Conservation (phyloP, 768 basidiomycete genomes). For the Fomitopsis pulvina region DNA sequence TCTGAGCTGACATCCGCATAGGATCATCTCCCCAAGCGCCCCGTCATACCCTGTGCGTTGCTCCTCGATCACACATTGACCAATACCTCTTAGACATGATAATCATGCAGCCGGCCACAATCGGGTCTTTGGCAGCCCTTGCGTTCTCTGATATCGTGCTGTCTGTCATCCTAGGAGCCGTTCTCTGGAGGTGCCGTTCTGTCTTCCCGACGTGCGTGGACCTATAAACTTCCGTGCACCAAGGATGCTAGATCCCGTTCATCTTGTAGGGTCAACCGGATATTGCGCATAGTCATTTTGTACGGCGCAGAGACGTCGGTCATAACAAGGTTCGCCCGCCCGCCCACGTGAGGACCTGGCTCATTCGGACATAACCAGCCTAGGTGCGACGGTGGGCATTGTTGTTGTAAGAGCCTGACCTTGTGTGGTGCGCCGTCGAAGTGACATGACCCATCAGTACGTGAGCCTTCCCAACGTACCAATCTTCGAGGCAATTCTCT, state of each 20-base stretch:
- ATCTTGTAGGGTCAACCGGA: conserved; percentile 11
- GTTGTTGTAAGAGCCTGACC: neutral
- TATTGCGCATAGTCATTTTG: conserved; percentile 17
- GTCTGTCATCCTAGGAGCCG: neutral
- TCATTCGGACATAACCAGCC: no score
- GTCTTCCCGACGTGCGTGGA: neutral
- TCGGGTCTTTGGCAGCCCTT: neutral
- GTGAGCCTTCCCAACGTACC: conserved; percentile 18
- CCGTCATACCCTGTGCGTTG: neutral
- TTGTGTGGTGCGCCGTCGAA: neutral
- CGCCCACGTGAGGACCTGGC: no score
- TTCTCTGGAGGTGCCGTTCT: neutral
- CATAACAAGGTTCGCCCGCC: conserved; percentile 19
- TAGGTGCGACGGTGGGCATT: conserved; percentile 15
- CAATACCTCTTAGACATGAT: neutral
- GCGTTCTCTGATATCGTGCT: neutral
- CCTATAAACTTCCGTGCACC: neutral
- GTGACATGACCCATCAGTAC: conserved; percentile 10
- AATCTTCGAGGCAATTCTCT: conserved; percentile 20
- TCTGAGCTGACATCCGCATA: no score
- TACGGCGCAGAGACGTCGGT: conserved; percentile 21
- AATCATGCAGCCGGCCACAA: neutral
- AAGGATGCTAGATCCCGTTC: neutral
- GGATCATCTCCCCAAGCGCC: neutral
- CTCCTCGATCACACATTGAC: neutral